Evolutionary conservation across 495 filamentous ascomycete genomes (phyloP).

Genomic region (Beverwykella pulmonaria): DNA sequence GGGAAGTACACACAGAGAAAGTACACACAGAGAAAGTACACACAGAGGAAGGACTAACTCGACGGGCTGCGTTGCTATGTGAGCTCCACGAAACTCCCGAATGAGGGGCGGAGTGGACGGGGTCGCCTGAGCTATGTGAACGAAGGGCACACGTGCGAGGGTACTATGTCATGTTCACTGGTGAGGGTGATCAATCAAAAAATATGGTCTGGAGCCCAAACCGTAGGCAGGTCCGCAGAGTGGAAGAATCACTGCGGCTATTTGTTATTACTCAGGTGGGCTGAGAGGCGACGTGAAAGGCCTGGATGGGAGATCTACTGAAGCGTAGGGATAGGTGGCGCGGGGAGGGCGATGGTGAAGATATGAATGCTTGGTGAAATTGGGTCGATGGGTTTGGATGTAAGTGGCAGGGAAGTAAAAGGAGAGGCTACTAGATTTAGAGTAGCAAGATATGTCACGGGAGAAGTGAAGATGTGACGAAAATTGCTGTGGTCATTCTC

Average conservation of each 20-base stretch:
- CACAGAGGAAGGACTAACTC: slow-evolving; percentile 11
- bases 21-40: too few species aligned
- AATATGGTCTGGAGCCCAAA: neutral
- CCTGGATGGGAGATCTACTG: neutral
- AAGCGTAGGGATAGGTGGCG: neutral
- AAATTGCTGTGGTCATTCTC: too few species aligned
- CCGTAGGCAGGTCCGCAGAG: neutral
- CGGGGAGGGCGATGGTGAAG: neutral
- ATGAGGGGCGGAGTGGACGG: neutral
- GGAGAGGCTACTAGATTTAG: too few species aligned
- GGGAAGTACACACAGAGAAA: too few species aligned
- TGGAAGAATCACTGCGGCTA: neutral
- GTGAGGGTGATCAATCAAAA: neutral
- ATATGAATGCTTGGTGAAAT: neutral
- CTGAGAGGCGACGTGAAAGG: neutral
- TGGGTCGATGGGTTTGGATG: neutral
- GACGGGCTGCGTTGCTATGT: slow-evolving; percentile 3
- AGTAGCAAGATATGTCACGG: too few species aligned
- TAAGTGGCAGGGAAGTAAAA: neutral
- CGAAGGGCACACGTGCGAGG: neutral
- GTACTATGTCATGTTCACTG: neutral
- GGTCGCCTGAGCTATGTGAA: neutral
- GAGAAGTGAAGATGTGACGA: too few species aligned
- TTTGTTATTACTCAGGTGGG: neutral
- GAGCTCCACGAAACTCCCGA: neutral